Percentiles rank a stretch among this genome's conserved stretches.
phyloP scores from a whole-genome alignment of 192 early-diverging fungal species.

The Bifiguratus adelaidae region DNA sequence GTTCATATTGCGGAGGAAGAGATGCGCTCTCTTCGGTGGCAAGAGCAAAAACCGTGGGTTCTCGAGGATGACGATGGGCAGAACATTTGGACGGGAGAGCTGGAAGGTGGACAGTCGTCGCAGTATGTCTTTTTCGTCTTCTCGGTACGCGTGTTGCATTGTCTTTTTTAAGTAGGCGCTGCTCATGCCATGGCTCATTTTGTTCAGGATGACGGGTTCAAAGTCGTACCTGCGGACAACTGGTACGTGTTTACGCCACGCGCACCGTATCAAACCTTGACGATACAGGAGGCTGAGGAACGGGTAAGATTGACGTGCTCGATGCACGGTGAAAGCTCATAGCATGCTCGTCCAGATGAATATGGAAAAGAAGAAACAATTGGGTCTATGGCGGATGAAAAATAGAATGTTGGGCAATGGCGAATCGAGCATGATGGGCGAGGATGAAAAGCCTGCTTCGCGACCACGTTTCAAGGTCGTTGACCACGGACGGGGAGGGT shows the following conservation, averaged over 20 bases:
- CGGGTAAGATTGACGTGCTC: constrained; percentile 33
- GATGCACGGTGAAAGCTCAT: constrained; percentile 4
- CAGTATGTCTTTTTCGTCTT: constrained; percentile 66
- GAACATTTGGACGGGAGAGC: constrained; percentile 52
- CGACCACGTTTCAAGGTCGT: constrained; percentile 17
- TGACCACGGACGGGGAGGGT: constrained; percentile 22
- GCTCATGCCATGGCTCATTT: background rate
- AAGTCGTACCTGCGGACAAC: constrained; percentile 57
- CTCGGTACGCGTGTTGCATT: constrained; percentile 12
- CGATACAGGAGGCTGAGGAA: constrained; percentile 70
- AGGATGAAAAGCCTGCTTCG: constrained; percentile 16
- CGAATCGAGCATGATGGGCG: constrained; percentile 11
- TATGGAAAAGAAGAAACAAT: constrained; percentile 30
- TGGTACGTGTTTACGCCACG: constrained; percentile 74
- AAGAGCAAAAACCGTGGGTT: constrained; percentile 68
- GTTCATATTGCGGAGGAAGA: constrained; percentile 66
- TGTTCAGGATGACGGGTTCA: constrained; percentile 54
- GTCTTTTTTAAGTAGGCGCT: background rate
- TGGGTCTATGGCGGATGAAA: constrained; percentile 41
- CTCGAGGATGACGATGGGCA: constrained; percentile 63
- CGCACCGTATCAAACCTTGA: constrained; percentile 49
- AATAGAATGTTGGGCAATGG: constrained; percentile 2
- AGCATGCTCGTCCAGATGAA: constrained; percentile 15
- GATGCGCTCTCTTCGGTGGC: constrained; percentile 55
- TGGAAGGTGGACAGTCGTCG: constrained; percentile 61